Conservation (phyloP, 495 filamentous ascomycete genomes). For the Endocarpon pusillum region DNA sequence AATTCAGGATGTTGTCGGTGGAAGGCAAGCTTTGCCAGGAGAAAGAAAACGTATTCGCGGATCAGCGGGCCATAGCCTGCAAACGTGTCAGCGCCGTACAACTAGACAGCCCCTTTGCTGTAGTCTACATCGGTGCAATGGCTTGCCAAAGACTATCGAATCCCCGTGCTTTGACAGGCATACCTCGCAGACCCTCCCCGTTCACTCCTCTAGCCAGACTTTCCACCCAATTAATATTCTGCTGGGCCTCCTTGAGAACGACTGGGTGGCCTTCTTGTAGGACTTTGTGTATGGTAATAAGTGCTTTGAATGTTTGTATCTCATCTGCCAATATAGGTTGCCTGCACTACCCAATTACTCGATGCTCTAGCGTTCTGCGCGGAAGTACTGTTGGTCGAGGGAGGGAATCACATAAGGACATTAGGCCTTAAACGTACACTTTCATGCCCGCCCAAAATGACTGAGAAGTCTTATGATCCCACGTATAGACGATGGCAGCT, state of each 20-base stretch:
- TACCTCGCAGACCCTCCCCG: constrained; percentile 72
- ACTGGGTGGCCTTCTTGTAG: constrained; percentile 89
- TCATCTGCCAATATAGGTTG: constrained; percentile 94
- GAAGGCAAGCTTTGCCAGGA: constrained; percentile 83
- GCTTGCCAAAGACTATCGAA: background rate
- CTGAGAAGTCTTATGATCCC: constrained; percentile 94
- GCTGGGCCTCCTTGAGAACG: constrained; percentile 74
- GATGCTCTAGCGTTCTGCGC: background rate
- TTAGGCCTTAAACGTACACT: constrained; percentile 60
- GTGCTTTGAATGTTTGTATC: constrained; percentile 82
- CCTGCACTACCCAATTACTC: constrained; percentile 28
- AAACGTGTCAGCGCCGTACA: constrained; percentile 6
- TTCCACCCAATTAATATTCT: constrained; percentile 79
- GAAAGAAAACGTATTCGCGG: constrained; percentile 85
- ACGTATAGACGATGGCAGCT: constrained; percentile 95
- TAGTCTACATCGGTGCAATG: background rate
- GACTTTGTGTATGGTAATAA: constrained; percentile 89
- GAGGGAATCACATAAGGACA: background rate
- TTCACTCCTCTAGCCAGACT: constrained; percentile 71
- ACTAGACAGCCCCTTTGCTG: constrained; percentile 2
- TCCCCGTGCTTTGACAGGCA: constrained; percentile 7
- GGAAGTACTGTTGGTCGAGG: background rate
- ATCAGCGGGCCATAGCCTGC: constrained; percentile 81
- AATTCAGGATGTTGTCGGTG: constrained; percentile 95
- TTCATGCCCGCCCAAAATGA: constrained; percentile 99